These are phyloP conservation scores for Theobroma cacao DNA, from an alignment of 345 rosid genomes.

Conservation along the genomic window DNA sequence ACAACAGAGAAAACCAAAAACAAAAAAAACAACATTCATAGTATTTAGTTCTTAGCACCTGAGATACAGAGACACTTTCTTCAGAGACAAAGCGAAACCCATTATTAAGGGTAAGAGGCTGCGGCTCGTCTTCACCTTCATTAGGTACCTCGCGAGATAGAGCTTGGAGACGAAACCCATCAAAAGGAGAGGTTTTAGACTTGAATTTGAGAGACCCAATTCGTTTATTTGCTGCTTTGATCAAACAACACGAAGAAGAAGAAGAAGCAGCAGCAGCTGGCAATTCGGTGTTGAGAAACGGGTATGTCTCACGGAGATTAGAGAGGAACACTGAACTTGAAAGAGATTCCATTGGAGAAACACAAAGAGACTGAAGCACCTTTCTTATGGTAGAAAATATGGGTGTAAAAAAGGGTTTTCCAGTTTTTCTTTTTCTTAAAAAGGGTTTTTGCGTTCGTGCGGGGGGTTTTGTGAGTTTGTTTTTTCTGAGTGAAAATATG, in stretches of 20 bases:
- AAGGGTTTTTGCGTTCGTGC: neutral
- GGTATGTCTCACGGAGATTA: slow-evolving; percentile 29
- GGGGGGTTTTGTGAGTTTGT: neutral
- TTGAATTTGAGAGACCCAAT: slow-evolving; percentile 42
- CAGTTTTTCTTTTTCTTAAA: neutral
- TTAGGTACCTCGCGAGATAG: slow-evolving; percentile 35
- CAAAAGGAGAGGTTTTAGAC: slow-evolving; percentile 22
- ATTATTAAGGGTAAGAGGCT: slow-evolving; percentile 19
- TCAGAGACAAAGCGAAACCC: slow-evolving; percentile 42
- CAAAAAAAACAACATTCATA: neutral
- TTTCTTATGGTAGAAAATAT: too few relatives aligned
- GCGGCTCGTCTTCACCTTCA: slow-evolving; percentile 38
- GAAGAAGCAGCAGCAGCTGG: slow-evolving; percentile 23
- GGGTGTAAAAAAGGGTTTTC: neutral
- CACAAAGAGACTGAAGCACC: neutral
- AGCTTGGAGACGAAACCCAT: slow-evolving; percentile 42
- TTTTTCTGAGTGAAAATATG: neutral
- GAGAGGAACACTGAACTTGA: slow-evolving; percentile 36
- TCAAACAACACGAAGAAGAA: slow-evolving; percentile 31
- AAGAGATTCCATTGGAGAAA: slow-evolving; percentile 50
- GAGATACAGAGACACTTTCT: slow-evolving; percentile 40
- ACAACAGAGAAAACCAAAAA: neutral
- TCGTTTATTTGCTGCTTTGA: slow-evolving; percentile 27
- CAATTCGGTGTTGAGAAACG: slow-evolving; percentile 19
- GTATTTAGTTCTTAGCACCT: slow-evolving; percentile 35